Evolutionary conservation across 208 protist genomes (phyloP).

Genomic region (Trypanosoma rangeli): DNA sequence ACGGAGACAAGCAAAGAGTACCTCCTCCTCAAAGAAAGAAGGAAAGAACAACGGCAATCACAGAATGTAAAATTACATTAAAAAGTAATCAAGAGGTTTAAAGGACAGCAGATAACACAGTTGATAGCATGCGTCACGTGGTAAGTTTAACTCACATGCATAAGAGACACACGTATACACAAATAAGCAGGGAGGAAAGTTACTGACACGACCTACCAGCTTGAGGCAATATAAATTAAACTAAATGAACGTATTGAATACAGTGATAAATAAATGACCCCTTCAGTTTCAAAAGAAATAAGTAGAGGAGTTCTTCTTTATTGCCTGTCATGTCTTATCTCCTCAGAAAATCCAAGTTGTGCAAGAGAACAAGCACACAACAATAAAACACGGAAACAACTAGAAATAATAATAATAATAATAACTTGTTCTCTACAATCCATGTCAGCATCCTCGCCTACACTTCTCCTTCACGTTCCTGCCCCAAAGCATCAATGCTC

Average conservation of each 20-base stretch:
- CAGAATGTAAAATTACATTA: too few species aligned
- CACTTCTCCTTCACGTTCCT: constrained; percentile 16
- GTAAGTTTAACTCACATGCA: too few species aligned
- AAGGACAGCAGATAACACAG: too few species aligned
- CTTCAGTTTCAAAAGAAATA: neutral
- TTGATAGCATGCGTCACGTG: too few species aligned
- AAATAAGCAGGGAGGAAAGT: too few species aligned
- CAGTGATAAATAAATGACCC: too few species aligned
- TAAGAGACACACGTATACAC: too few species aligned
- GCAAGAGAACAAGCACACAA: neutral
- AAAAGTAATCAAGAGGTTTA: too few species aligned
- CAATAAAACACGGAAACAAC: neutral
- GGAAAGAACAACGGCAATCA: too few species aligned
- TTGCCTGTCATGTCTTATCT: neutral
- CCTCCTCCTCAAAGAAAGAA: neutral
- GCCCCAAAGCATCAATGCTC: constrained; percentile 39
- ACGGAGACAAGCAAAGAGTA: neutral
- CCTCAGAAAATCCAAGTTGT: neutral
- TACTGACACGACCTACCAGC: too few species aligned
- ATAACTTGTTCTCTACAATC: neutral
- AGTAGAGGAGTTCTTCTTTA: neutral
- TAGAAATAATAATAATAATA: constrained; percentile 7
- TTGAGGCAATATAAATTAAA: too few species aligned
- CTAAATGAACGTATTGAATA: too few species aligned
- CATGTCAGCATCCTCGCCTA: constrained; percentile 2